These are phyloP conservation scores for Nakaseomyces glabratus DNA, from an alignment of 1,139 yeast species.

Conservation along the genomic window DNA sequence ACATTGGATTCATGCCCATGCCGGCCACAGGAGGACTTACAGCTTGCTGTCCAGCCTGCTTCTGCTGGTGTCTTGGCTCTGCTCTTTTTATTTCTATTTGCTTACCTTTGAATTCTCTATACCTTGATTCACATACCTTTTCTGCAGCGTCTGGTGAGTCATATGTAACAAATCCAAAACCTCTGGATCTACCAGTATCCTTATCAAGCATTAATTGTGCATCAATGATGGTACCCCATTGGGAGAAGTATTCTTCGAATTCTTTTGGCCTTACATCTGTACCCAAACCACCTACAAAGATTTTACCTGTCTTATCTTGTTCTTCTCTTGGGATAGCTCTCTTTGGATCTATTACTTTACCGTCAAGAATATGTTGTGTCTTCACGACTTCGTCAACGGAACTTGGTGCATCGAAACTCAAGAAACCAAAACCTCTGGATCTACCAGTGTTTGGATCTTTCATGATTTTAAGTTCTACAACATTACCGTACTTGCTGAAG, in stretches of 20 bases:
- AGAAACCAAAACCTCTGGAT: conserved; percentile 94
- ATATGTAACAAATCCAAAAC: conserved; percentile 94
- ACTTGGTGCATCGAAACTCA: conserved; percentile 73
- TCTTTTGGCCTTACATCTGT: conserved; percentile 92
- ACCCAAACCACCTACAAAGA: conserved; percentile 96
- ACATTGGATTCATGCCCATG: conserved; percentile 18
- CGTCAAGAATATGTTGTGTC: conserved; percentile 86
- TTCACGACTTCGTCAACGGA: conserved; percentile 84
- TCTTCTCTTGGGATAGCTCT: conserved; percentile 98
- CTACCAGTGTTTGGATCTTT: conserved; percentile 83
- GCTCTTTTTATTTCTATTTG: conserved; percentile 96
- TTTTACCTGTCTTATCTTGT: conserved; percentile 94
- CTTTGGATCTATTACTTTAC: conserved; percentile 95
- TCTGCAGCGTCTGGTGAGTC: conserved; percentile 96
- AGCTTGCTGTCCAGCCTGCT: conserved; percentile 25
- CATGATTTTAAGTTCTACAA: conserved; percentile 87
- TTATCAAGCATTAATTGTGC: conserved; percentile 97
- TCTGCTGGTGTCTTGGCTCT: conserved; percentile 75
- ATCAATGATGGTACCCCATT: conserved; percentile 89
- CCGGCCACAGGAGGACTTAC: conserved; percentile 8
- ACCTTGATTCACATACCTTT: conserved; percentile 75
- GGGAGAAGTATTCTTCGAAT: conserved; percentile 78
- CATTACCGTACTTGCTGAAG: conserved; percentile 85
- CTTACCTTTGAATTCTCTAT: conserved; percentile 75
- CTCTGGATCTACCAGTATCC: conserved; percentile 95